Conservation (phyloP, 2,329 filamentous ascomycete species). For the Aspergillus nomiae region DNA sequence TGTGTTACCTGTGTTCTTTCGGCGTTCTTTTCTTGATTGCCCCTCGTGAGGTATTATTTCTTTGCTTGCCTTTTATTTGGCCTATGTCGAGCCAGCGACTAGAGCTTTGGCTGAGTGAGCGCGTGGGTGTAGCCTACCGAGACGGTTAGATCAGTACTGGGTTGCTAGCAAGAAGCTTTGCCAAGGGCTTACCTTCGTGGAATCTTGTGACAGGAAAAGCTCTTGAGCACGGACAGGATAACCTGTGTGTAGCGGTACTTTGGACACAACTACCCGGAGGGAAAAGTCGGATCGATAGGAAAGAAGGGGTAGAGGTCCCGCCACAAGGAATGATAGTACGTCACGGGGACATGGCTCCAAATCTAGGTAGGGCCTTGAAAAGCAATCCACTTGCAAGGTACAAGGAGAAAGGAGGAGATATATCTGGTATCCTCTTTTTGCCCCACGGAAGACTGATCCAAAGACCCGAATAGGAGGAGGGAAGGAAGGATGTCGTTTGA, state of each 20-base stretch:
- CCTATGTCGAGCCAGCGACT: neutral
- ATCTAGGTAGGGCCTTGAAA: constrained; percentile 8
- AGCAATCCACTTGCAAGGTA: constrained; percentile 9
- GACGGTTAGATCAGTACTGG: constrained; percentile 17
- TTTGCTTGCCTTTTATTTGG: constrained; percentile 1
- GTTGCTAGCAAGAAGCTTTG: neutral
- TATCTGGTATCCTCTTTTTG: neutral
- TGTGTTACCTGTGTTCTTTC: constrained; percentile 15
- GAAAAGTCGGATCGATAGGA: constrained; percentile 14
- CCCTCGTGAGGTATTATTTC: neutral
- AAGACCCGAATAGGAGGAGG: neutral
- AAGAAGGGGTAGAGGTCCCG: constrained; percentile 24
- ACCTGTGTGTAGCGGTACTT: constrained; percentile 12
- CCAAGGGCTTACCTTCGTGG: constrained; percentile 15
- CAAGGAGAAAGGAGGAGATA: neutral
- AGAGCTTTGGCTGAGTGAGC: neutral
- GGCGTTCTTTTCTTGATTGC: neutral
- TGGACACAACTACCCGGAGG: constrained; percentile 9
- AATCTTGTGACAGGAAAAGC: constrained; percentile 13
- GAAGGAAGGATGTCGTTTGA: constrained; percentile 10
- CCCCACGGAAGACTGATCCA: constrained; percentile 6
- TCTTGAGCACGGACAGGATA: constrained; percentile 16
- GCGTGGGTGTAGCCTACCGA: constrained; percentile 16
- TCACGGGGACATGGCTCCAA: constrained; percentile 28
- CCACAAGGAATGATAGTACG: constrained; percentile 30